Evolutionary conservation across 2,329 filamentous ascomycete species (phyloP).

Genomic region (Bertia moriformis): DNA sequence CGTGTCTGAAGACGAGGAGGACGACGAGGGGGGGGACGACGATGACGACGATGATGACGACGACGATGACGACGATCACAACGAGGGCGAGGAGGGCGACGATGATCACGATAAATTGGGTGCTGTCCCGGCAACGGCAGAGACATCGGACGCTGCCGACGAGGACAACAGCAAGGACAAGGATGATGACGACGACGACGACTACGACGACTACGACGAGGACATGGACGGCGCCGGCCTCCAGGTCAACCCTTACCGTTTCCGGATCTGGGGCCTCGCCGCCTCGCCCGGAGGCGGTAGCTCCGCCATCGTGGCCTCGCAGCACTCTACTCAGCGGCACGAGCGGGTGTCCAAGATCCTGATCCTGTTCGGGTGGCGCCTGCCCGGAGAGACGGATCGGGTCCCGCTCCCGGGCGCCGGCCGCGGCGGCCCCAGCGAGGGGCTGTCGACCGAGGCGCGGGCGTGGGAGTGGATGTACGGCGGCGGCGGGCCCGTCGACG

Average conservation of each 20-base stretch:
- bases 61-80: slow-evolving; percentile 10
- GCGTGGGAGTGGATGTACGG: slow-evolving; percentile 48
- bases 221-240: slow-evolving; percentile 13
- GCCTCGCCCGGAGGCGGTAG: slow-evolving; percentile 33
- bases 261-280: slow-evolving; percentile 37
- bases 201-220: slow-evolving; percentile 6
- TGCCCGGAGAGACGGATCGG: slow-evolving; percentile 3
- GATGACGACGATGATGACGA: slow-evolving; percentile 10
- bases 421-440: slow-evolving; percentile 3
- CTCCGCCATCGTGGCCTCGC: slow-evolving; percentile 32
- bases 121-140: too few species aligned
- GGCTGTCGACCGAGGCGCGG: slow-evolving; percentile 35
- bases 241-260: slow-evolving; percentile 31
- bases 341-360: slow-evolving; percentile 26
- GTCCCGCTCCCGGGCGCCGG: neutral
- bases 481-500: slow-evolving; percentile 27
- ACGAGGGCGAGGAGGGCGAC: slow-evolving; percentile 16
- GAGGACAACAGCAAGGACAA: slow-evolving; percentile 7
- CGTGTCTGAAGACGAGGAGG: slow-evolving; percentile 12
- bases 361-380: slow-evolving; percentile 23
- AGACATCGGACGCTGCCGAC: neutral
- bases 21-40: slow-evolving; percentile 4
- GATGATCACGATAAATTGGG: too few species aligned
- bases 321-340: slow-evolving; percentile 30
- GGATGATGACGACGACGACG: slow-evolving; percentile 6